These are phyloP conservation scores for Syzygium oleosum DNA, from an alignment of 345 rosid species.

Conservation along the genomic window DNA sequence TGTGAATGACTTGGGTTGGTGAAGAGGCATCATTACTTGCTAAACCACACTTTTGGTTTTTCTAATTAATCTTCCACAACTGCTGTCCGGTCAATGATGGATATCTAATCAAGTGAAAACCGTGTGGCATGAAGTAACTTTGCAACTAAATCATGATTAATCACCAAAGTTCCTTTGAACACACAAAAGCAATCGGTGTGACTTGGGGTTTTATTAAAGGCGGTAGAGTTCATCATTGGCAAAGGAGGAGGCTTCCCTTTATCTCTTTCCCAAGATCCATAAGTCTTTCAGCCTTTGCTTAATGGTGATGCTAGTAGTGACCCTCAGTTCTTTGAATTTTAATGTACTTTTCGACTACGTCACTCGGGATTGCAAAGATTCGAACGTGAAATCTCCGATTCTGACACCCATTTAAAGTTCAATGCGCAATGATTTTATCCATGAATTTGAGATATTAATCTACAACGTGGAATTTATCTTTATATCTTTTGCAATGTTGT, in stretches of 20 bases:
- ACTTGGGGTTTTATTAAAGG: constrained; percentile 5
- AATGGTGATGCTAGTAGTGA: not conserved
- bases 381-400: not conserved
- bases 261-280: not conserved
- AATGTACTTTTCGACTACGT: not conserved
- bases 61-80: too few species aligned
- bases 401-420: not conserved
- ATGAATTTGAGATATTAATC: not conserved
- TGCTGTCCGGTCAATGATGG: too few species aligned
- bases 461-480: not conserved
- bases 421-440: not conserved
- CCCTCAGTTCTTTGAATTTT: not conserved
- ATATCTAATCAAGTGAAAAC: not conserved
- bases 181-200: not conserved
- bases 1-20: not conserved
- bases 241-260: not conserved
- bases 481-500: not conserved
- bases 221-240: not conserved
- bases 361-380: not conserved
- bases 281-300: not conserved
- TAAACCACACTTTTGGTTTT: not conserved
- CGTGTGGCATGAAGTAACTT: not conserved
- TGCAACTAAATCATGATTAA: not conserved
- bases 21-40: not conserved
- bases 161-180: not conserved